Percentiles rank a stretch among this genome's conserved stretches.
These are phyloP conservation scores for Apium graveolens DNA, from an alignment of 129 eudicot genomes.

Conservation along the genomic window DNA sequence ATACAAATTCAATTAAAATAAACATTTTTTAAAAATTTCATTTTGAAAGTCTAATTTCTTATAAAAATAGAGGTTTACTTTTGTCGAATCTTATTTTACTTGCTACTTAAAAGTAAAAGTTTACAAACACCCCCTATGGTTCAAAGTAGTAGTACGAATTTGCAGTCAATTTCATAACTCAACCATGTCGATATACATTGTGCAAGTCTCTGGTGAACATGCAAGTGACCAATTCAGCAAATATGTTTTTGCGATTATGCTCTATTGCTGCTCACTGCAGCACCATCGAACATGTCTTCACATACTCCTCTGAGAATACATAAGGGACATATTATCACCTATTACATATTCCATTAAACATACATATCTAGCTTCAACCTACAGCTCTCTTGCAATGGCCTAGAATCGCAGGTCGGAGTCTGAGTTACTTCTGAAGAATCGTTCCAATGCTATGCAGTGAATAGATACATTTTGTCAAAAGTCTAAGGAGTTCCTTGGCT, in stretches of 20 bases:
- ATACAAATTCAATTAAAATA: no score
- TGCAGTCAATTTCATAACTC: neutral
- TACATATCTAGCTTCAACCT: neutral
- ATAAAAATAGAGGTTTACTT: no score
- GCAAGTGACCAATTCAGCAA: neutral
- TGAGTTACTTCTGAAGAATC: slow-evolving; percentile 1
- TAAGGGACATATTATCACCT: neutral
- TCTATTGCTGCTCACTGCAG: neutral
- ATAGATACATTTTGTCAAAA: neutral
- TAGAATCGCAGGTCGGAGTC: neutral
- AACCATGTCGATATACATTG: neutral
- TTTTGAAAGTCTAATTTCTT: no score
- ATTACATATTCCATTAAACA: neutral
- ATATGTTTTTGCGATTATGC: neutral
- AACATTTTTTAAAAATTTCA: no score
- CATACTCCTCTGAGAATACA: neutral
- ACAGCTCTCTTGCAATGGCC: neutral
- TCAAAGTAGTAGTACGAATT: neutral
- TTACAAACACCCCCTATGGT: neutral
- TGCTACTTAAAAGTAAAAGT: no score
- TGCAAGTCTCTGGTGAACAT: neutral
- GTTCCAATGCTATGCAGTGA: neutral
- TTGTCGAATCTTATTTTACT: no score
- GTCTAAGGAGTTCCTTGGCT: neutral
- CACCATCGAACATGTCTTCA: neutral